Base-by-base conservation (phyloP, 2,329 filamentous ascomycete species). In the Ascochyta pisi region DNA sequence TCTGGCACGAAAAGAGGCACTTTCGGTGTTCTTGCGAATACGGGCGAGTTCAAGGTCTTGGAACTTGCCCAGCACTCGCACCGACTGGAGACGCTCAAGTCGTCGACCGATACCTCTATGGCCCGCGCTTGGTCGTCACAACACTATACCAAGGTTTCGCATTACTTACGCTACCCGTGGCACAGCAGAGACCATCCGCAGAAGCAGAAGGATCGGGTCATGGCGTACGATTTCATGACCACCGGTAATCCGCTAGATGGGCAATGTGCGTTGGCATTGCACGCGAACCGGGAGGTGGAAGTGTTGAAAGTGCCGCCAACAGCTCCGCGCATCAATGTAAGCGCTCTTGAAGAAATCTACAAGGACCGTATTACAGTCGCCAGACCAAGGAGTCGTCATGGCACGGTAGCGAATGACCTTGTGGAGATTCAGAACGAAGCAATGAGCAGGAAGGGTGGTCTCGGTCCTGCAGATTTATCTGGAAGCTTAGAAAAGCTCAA, bases 191-290 rank as follows among this genome's bases (percentile, higher is more conserved):
- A 75, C 15, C 74, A 78, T 29, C 74, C 75, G 0, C 75, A 76
- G 38, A 72, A 76, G n/a, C 78, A 81, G 34, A 78, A 79, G 15
- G 72, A 79, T 26, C 77, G 82, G 16, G 73, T 86, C 16, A 81
- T 87, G 15, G 83, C 84, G 0, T 88, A 87, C 62, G 86, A 88
- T 62, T 88, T 86, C 70, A 78, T 86, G 54, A 80, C 80, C 42
- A 69, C 79, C 39, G 78, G 76, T 33, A 74, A 74, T 13, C 76
- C 77, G 4, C 62, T 71, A 10, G 71, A 75, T n/a, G 81, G 82
- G 37, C 80, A 84, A 38, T 81, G 78, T 57, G 77, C 83, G 24
- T 72, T 88, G 46, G 79, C 80, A 2, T 71, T 88, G 4, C 76
- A 82, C 45, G 79, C 81, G 4, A 80, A 82, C 62, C 80, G 82